Percentiles rank a stretch among this genome's conserved stretches.
Evolutionary conservation across 345 rosid species (phyloP).

Genomic region (Orychophragmus violaceus): DNA sequence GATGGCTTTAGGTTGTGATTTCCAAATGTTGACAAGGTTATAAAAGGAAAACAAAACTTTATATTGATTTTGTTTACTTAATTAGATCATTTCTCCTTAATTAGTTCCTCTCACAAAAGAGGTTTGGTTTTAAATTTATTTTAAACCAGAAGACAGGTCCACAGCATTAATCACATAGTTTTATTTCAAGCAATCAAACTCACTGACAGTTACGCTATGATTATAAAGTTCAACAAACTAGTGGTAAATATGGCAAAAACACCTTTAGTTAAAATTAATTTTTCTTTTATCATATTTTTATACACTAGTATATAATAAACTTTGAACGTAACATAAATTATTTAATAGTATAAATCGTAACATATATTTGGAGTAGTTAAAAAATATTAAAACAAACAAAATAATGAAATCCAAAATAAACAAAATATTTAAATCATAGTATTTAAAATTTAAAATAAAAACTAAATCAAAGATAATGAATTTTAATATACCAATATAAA

Average conservation of each 20-base stretch:
- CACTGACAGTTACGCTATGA: background rate
- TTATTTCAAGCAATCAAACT: background rate
- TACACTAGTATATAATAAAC: background rate
- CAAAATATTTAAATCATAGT: no score
- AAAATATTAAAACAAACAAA: no score
- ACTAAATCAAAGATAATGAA: no score
- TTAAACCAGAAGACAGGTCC: conserved; percentile 4
- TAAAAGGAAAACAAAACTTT: background rate
- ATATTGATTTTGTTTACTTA: background rate
- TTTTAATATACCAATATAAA: no score
- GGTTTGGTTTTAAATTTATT: background rate
- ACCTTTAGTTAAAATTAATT: background rate
- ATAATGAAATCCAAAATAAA: no score
- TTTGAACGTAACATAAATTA: no score
- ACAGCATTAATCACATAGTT: background rate
- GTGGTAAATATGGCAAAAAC: background rate
- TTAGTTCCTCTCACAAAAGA: background rate
- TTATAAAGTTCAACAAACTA: background rate
- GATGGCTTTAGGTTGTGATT: conserved; percentile 18
- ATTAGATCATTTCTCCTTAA: background rate
- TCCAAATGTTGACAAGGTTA: background rate
- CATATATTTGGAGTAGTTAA: no score
- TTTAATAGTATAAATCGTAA: no score
- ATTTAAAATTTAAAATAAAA: no score
- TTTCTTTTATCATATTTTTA: background rate